Evolutionary conservation across 495 filamentous ascomycete genomes (phyloP), one percentile per base, ranked within the genome.

Genomic region (Massariosphaeria phaeospora): DNA sequence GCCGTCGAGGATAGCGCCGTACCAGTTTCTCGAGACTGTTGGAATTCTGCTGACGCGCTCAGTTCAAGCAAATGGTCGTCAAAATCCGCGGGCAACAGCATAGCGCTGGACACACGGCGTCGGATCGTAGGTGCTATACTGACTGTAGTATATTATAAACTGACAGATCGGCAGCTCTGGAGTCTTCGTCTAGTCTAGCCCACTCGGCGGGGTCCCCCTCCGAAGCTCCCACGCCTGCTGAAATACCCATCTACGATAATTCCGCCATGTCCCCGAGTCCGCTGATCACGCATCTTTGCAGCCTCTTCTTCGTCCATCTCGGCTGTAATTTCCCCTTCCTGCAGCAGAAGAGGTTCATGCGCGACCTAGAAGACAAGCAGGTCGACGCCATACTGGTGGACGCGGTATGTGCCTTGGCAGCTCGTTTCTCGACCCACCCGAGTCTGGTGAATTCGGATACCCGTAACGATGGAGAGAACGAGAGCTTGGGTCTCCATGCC

Each of bases 41-140:
- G n/a, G n/a, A n/a, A n/a, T n/a, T n/a, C n/a, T n/a, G n/a, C n/a
- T n/a, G n/a, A n/a, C n/a, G n/a, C n/a, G n/a, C n/a, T n/a, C n/a
- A n/a, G n/a, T 91, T 88, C 69, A 94, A 91, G 68, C 86, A 91
- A 64, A 90, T 91, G 84, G 84, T 93, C 46, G 86, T 88, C 41
- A 84, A 86, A 61, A 80, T 91, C 12, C 79, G 81, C 56, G 73
- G 75, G 51, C 73, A 74, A 35, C 70, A 73, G 58, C 74, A 72
- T 50, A 69, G 75, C 48, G 72, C 76, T 43, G 66, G 72, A 6
- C 74, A 75, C n/a, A 67, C 73, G 38, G 75, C 76, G 34, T 76
- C 75, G 34, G 75, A 54, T 49, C 46, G 58, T 56, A 52, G 11
- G 52, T 47, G n/a, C n/a, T n/a, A n/a, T n/a, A n/a, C n/a, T n/a